A percentile compares a stretch with the other conserved stretches of the same genome.
These are phyloP conservation scores for Nephelium lappaceum DNA, from an alignment of 345 rosid species.

Conservation along the genomic window DNA sequence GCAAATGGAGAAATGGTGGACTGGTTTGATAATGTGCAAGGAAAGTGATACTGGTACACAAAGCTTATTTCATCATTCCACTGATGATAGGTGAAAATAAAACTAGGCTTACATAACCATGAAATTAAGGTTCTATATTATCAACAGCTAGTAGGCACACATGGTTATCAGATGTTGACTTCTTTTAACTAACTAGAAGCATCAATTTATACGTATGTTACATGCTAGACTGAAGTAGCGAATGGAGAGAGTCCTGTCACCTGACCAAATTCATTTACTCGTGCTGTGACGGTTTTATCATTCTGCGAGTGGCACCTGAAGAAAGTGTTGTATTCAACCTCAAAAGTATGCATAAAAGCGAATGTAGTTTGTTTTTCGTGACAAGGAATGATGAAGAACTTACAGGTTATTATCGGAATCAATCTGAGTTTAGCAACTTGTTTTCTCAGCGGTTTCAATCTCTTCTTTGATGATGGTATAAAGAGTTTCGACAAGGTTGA, in stretches of 20 bases:
- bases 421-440: constrained; percentile 3
- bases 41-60: no score
- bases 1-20: not conserved
- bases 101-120: not conserved
- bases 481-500: constrained; percentile 62
- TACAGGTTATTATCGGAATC: not conserved
- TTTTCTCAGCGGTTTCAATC: constrained; percentile 19
- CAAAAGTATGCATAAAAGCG: not conserved
- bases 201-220: not conserved
- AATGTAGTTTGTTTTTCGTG: not conserved
- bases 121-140: no score
- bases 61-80: not conserved
- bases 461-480: constrained; percentile 40
- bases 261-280: not conserved
- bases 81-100: not conserved
- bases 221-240: not conserved
- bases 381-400: not conserved
- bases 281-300: not conserved
- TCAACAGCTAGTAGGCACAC: not conserved
- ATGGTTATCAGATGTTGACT: not conserved
- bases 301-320: not conserved
- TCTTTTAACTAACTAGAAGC: not conserved
- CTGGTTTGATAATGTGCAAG: not conserved
- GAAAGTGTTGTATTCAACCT: not conserved
- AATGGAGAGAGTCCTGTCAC: not conserved